Base-by-base conservation (phyloP, 2,329 filamentous ascomycete genomes). In the Aspergillus pseudoterreus region DNA sequence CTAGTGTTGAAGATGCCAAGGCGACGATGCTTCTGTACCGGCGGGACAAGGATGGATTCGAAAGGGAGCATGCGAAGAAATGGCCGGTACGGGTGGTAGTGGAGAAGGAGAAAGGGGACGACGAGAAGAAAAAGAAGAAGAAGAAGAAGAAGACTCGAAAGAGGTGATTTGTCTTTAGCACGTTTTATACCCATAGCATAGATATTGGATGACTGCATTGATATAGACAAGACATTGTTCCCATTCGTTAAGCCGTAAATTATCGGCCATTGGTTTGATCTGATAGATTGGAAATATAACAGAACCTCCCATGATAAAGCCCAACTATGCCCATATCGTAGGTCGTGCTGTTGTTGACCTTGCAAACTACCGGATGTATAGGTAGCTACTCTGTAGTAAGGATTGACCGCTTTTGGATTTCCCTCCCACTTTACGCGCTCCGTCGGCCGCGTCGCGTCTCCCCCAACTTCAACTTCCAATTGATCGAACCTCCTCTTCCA, bases 21-120 rank as follows among this genome's bases (percentile, higher is more conserved):
- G 90, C 89, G 4, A 86, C 91, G 0, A 97, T 99, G 91, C 75
- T 92, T 50, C 74, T 99, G 39, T 97, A 95, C 65, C 81, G 88
- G 55, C 82, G 84, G 58, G 83, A 91, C 68, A 97, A 96, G 74
- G 78, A 85, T 15, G 87, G 80, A 0, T 96, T 99, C 66, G 94
- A 97, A 66, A 76, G 84, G 51, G 90, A 95, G 67, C 84, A 90
- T 68, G 76, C 85, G 50, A 85, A 83, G 69, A 83, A 81, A 51
- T 94, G 82, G 68, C 77, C 80, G 3, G 66, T 73, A 6, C 71
- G 66, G 50, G 61, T 66, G 50, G 58, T 58, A 59, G 73, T 57
- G 15, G 61, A 72, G 53, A 62, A 52, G 33, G 59, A 65, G 51
- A 63, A 61, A 24, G 64, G 72, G 36, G 62, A 61, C 47, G 60